A percentile compares a stretch with the other conserved stretches of the same genome.
These are phyloP conservation scores for Lepiota subincarnata DNA, from an alignment of 768 basidiomycete genomes.

Conservation along the genomic window DNA sequence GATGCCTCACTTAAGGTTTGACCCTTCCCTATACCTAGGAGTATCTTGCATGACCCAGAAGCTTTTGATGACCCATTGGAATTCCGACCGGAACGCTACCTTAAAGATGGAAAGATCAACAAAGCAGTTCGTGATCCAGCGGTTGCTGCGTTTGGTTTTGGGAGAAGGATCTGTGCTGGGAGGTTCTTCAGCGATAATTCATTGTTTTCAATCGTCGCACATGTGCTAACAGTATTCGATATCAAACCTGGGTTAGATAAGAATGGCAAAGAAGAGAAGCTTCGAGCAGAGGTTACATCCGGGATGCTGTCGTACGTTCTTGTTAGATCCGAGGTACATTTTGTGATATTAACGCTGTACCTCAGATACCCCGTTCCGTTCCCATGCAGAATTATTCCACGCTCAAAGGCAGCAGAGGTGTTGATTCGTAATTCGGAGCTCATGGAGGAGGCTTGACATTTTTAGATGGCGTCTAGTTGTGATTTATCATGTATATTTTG, in stretches of 20 bases:
- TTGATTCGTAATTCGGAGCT: constrained; percentile 1
- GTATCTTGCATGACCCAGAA: constrained; percentile 26
- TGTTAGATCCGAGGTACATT: not conserved
- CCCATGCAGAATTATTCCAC: constrained; percentile 5
- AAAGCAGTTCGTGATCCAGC: constrained; percentile 10
- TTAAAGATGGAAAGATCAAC: constrained; percentile 17
- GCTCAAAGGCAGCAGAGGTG: constrained; percentile 6
- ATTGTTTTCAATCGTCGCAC: constrained; percentile 17
- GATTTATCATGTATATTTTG: too few species aligned
- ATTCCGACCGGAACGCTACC: constrained; percentile 30
- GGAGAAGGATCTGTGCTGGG: constrained; percentile 24
- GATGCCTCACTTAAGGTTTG: not conserved
- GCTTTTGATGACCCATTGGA: constrained; percentile 27
- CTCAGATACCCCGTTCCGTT: constrained; percentile 5
- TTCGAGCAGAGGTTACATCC: not conserved
- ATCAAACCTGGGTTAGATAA: constrained; percentile 16
- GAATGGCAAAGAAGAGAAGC: constrained; percentile 5
- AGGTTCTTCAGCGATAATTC: too few species aligned
- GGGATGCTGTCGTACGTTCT: not conserved
- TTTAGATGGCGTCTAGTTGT: too few species aligned
- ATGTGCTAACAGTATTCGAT: constrained; percentile 18
- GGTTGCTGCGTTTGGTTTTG: constrained; percentile 17
- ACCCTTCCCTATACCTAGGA: constrained; percentile 1
- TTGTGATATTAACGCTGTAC: not conserved
- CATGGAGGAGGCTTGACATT: too few species aligned